Evolutionary conservation across 352 stramenopile genomes (phyloP).

Genomic region (Elongisporangium senticosum): DNA sequence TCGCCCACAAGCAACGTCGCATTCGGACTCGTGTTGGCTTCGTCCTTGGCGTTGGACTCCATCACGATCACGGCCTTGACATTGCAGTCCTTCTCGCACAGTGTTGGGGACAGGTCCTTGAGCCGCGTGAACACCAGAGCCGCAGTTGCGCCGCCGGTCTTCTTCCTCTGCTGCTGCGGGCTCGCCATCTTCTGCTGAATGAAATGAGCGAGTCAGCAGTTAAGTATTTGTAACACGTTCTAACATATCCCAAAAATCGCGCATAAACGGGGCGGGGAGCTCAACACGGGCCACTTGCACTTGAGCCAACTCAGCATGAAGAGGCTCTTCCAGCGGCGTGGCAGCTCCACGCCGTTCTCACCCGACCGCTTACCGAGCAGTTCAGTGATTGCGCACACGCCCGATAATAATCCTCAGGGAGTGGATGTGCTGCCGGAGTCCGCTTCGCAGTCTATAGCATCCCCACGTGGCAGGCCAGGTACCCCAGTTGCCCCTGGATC

Average conservation of each 20-base stretch:
- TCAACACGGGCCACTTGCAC: background rate
- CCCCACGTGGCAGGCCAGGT: background rate
- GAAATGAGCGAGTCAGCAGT: background rate
- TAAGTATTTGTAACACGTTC: background rate
- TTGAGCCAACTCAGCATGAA: constrained; percentile 26
- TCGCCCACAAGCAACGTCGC: constrained; percentile 79
- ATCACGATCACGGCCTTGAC: constrained; percentile 72
- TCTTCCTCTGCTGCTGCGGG: constrained; percentile 3
- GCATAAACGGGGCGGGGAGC: background rate
- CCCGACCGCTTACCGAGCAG: constrained; percentile 6
- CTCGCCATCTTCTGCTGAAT: constrained; percentile 5
- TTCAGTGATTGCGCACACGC: background rate
- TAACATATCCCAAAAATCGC: background rate
- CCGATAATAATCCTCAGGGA: constrained; percentile 3
- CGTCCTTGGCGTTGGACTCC: constrained; percentile 80
- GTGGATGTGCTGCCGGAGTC: constrained; percentile 5
- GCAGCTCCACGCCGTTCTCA: constrained; percentile 10
- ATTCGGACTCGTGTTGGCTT: constrained; percentile 65
- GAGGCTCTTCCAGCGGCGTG: constrained; percentile 43
- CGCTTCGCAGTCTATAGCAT: background rate
- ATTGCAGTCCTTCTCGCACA: constrained; percentile 58
- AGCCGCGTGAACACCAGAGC: constrained; percentile 43
- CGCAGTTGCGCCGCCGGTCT: background rate
- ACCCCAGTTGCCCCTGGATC: background rate
- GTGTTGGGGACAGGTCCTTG: constrained; percentile 63